These are phyloP conservation scores for Naganishia randhawae DNA, from an alignment of 768 basidiomycete genomes.

Conservation along the genomic window DNA sequence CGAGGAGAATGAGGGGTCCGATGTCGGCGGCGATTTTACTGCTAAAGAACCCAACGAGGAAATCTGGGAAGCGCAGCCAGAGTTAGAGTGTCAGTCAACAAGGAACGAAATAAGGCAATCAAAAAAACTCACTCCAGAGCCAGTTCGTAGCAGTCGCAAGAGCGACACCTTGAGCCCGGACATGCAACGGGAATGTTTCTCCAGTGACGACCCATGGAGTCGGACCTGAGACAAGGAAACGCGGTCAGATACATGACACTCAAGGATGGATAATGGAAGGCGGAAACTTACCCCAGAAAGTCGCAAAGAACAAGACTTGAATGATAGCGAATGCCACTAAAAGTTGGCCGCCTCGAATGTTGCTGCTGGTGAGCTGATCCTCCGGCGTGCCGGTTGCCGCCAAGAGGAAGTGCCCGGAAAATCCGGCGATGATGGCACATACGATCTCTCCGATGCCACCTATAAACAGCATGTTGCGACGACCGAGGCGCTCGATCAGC, in stretches of 20 bases:
- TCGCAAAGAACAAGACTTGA: slow-evolving; percentile 67
- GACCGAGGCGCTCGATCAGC: slow-evolving; percentile 71
- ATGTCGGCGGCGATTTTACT: slow-evolving; percentile 30
- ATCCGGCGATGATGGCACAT: slow-evolving; percentile 55
- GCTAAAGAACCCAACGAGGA: slow-evolving; percentile 30
- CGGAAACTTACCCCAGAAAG: slow-evolving; percentile 62
- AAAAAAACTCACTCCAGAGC: slow-evolving; percentile 41
- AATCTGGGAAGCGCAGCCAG: slow-evolving; percentile 16
- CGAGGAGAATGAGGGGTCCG: slow-evolving; percentile 27
- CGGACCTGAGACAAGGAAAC: slow-evolving; percentile 17
- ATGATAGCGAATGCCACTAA: slow-evolving; percentile 74
- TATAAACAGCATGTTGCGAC: slow-evolving; percentile 67
- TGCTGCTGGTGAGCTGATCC: slow-evolving; percentile 52
- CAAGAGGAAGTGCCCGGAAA: slow-evolving; percentile 67
- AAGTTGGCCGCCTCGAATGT: slow-evolving; percentile 62
- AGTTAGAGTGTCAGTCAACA: slow-evolving; percentile 49
- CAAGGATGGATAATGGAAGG: slow-evolving; percentile 11
- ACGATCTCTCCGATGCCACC: slow-evolving; percentile 62
- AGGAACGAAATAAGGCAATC: slow-evolving; percentile 48
- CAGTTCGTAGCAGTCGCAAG: slow-evolving; percentile 64
- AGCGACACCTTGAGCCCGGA: slow-evolving; percentile 72
- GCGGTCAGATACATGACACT: slow-evolving; percentile 14
- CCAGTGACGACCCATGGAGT: slow-evolving; percentile 33
- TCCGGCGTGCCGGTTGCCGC: slow-evolving; percentile 57
- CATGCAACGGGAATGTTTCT: slow-evolving; percentile 75